These are phyloP conservation scores for Dictyostelium intermedium DNA, from an alignment of 78 protist genomes.

Conservation along the genomic window DNA sequence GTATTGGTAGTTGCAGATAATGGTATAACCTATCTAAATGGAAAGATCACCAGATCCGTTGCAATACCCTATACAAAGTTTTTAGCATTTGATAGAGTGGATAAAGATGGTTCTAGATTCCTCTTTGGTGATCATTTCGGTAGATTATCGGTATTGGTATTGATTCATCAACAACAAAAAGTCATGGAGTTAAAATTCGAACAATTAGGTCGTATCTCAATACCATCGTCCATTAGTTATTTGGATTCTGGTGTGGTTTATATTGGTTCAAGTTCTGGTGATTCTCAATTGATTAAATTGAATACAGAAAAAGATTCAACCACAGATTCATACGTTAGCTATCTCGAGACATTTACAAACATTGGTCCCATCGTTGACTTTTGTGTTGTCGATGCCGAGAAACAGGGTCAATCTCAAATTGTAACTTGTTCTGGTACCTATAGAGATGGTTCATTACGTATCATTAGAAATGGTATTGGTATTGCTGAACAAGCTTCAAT, in stretches of 20 bases:
- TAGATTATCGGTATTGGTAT: conserved; percentile 18
- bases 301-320: conserved; percentile 34
- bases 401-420: conserved; percentile 92
- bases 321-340: conserved; percentile 4
- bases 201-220: conserved; percentile 72
- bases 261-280: conserved; percentile 88
- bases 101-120: conserved; percentile 60
- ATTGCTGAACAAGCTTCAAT: conserved; percentile 91
- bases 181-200: conserved; percentile 34
- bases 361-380: conserved; percentile 94
- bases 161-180: background rate
- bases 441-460: conserved; percentile 91
- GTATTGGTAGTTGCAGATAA: conserved; percentile 87
- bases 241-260: conserved; percentile 90
- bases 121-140: conserved; percentile 84
- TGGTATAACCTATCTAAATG: conserved; percentile 85
- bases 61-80: conserved; percentile 16
- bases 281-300: conserved; percentile 86
- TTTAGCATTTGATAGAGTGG: conserved; percentile 55
- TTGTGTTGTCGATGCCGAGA: conserved; percentile 88
- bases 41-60: background rate
- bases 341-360: conserved; percentile 84
- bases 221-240: conserved; percentile 66
- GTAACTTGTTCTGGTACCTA: conserved; percentile 93
- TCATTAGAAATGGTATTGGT: conserved; percentile 95